Evolutionary conservation across 139 green algal species (phyloP).

Genomic region (Coccomyxa sp.): DNA sequence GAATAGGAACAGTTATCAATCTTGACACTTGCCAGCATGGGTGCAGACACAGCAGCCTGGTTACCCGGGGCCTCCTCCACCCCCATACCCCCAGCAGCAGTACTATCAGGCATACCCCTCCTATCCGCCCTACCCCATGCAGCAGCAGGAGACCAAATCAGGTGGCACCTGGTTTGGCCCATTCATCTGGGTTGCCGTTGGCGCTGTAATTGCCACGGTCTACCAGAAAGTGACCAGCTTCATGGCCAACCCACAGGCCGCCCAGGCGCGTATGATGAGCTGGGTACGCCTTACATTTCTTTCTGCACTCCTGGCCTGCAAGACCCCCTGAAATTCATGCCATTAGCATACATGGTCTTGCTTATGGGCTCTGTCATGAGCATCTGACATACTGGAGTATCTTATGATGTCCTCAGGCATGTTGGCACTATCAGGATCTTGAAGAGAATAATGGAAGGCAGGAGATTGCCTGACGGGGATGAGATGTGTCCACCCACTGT

Average conservation of each 20-base stretch:
- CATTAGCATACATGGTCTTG: not conserved
- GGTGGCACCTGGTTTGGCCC: not conserved
- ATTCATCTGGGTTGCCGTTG: not conserved
- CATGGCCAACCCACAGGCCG: not conserved
- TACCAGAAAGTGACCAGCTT: not conserved
- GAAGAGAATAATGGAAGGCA: not conserved
- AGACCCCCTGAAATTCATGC: not conserved
- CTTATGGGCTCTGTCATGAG: not conserved
- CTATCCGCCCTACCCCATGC: not conserved
- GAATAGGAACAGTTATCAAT: too few relatives aligned
- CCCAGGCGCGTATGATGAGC: not conserved
- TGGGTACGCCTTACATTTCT: not conserved
- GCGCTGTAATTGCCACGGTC: not conserved
- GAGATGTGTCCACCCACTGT: too few relatives aligned
- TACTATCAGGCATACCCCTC: slow-evolving; percentile 3
- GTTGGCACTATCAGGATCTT: not conserved
- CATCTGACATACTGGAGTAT: not conserved
- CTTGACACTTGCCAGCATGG: too few relatives aligned
- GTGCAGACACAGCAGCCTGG: not conserved
- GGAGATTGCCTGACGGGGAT: not conserved
- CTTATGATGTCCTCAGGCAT: not conserved
- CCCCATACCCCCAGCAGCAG: not conserved
- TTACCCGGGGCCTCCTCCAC: not conserved
- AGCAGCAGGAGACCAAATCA: not conserved
- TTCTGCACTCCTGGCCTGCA: not conserved